These are phyloP conservation scores for Kokia cookei DNA, from an alignment of 441 rosid genomes.

Conservation along the genomic window DNA sequence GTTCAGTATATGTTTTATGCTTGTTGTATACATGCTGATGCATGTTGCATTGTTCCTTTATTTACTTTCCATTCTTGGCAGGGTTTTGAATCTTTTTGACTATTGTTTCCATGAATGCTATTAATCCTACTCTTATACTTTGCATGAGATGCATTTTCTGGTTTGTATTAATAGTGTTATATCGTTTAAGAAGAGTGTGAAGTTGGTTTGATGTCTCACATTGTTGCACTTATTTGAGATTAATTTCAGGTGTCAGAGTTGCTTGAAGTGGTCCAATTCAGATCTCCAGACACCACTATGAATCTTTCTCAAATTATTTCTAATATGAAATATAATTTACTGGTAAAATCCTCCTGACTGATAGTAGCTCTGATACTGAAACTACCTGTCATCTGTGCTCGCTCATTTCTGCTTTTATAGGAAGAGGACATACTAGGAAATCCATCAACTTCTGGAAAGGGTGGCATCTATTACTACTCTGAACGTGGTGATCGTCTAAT, in stretches of 20 bases:
- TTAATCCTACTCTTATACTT: background rate
- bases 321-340: slow-evolving; percentile 54
- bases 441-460: slow-evolving; percentile 65
- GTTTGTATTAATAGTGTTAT: background rate
- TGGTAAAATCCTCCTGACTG: slow-evolving; percentile 45
- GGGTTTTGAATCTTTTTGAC: background rate
- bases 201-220: background rate
- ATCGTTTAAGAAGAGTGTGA: background rate
- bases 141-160: background rate
- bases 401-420: slow-evolving; percentile 30
- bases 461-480: slow-evolving; percentile 79
- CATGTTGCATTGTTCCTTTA: background rate
- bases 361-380: background rate
- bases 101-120: background rate
- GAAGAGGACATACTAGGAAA: slow-evolving; percentile 80
- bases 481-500: slow-evolving; percentile 96
- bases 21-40: background rate
- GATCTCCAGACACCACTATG: slow-evolving; percentile 74
- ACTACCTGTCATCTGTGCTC: slow-evolving; percentile 3
- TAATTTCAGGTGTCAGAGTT: slow-evolving; percentile 69
- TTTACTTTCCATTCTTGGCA: background rate
- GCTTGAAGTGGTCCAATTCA: slow-evolving; percentile 87
- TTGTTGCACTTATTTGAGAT: background rate
- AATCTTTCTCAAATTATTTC: slow-evolving; percentile 70
- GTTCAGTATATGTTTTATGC: background rate